Base-by-base conservation (phyloP, 768 basidiomycete genomes). In the Russula dissimulans region DNA sequence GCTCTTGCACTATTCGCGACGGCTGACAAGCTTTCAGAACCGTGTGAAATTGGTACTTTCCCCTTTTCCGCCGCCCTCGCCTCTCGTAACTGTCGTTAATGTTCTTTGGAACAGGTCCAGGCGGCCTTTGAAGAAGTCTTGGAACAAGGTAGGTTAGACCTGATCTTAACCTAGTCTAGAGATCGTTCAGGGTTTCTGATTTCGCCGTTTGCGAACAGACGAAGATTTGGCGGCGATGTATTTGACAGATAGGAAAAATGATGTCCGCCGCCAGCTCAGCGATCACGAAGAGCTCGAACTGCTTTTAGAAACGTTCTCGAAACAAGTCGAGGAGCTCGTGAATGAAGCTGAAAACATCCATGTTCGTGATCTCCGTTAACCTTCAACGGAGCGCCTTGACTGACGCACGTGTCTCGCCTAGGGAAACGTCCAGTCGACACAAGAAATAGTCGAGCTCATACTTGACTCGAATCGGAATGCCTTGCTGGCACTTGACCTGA, bases 161-260 rank as follows among this genome's bases (percentile, higher is more conserved):
- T 22, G 56, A 49, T 39, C 29, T 43, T 58, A 62, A 49, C 31
- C 38, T 26, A 18, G 50, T 39, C n/a, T 22, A 5, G 42, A 11
- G 15, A 48, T 46, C 12, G 15, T 50, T 47, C 17, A 4, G 31
- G 45, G 36, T 43, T 34, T 59, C 29, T 34, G 36, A 36, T 43
- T 34, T 59, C 29, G 31, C 39, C 49, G 17, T 47, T 36, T 11
- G 44, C 17, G 41, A 53, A 18, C 59, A 95, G 95, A 97, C 66
- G 95, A 97, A 70, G 95, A 98, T 71, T 71, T 98, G 68, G 85
- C 85, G 44, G 91, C 91, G 0, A 97, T 98, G 95, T 94, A 97
- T 74, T 81, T 98, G 56, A 91, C 85, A 1, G 91, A 94, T 69
- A 89, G 89, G 73, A 84, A 83, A 66, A 83, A 81, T 29, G 80